Conservation (phyloP, 2,329 filamentous ascomycete species). For the Neurospora sp. region DNA sequence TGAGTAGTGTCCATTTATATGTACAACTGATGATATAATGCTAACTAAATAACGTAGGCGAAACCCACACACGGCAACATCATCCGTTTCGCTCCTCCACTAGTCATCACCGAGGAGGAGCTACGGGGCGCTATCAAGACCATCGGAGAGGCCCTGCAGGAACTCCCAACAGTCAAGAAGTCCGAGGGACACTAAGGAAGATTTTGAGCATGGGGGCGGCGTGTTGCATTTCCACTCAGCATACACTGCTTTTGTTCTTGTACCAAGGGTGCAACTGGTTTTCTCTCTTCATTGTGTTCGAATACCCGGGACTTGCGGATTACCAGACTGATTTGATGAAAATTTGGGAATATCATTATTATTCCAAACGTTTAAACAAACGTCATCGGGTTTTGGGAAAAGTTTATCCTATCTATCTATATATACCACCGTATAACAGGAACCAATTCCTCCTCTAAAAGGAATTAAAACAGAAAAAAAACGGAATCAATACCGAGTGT, state of each 20-base stretch:
- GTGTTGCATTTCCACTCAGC: neutral
- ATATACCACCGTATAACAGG: neutral
- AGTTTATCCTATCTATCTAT: neutral
- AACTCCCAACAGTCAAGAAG: slow-evolving; percentile 59
- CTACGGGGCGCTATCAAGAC: slow-evolving; percentile 67
- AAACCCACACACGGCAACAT: slow-evolving; percentile 99
- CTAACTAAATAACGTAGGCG: slow-evolving; percentile 46
- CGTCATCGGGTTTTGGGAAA: neutral
- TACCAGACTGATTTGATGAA: neutral
- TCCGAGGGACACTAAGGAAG: slow-evolving; percentile 22
- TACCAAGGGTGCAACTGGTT: neutral
- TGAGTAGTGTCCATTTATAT: slow-evolving; percentile 25
- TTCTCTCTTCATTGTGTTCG: neutral
- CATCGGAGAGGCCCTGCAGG: slow-evolving; percentile 70
- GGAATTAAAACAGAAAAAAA: neutral
- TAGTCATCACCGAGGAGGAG: slow-evolving; percentile 87
- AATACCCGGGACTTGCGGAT: neutral
- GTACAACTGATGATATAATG: neutral
- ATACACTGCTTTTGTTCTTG: neutral
- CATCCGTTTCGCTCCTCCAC: slow-evolving; percentile 90
- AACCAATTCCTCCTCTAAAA: neutral
- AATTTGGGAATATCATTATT: neutral
- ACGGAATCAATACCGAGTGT: neutral
- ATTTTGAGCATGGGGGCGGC: neutral
- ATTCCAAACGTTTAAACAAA: neutral